Evolutionary conservation across 2,329 filamentous ascomycete genomes (phyloP).

Genomic region (Trichothecium sympodiale): DNA sequence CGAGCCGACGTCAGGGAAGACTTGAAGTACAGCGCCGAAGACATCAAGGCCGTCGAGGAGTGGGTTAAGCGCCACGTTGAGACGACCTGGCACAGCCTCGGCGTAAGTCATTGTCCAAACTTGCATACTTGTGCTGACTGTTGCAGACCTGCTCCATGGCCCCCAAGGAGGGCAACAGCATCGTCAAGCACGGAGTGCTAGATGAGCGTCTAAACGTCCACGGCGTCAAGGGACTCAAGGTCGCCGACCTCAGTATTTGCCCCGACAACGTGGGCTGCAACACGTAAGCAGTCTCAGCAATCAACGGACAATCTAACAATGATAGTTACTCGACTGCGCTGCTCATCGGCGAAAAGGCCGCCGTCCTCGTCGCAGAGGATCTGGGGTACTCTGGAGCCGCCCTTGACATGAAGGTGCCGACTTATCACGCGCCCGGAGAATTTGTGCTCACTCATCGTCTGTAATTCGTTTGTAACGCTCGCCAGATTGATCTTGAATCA

Average conservation of each 20-base stretch:
- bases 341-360: constrained; percentile 66
- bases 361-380: constrained; percentile 60
- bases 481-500: no score
- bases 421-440: constrained; percentile 47
- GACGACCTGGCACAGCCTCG: constrained; percentile 59
- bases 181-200: constrained; percentile 69
- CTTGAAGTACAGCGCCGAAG: constrained; percentile 52
- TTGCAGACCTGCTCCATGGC: constrained; percentile 61
- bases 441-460: constrained; percentile 26
- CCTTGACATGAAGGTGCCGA: constrained; percentile 66
- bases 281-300: constrained; percentile 33
- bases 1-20: constrained; percentile 47
- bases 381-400: constrained; percentile 62
- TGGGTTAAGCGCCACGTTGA: constrained; percentile 63
- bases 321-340: constrained; percentile 56
- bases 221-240: constrained; percentile 66
- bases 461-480: constrained; percentile 12
- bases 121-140: neutral
- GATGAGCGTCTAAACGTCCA: constrained; percentile 71
- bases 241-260: constrained; percentile 65
- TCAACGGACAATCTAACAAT: no score
- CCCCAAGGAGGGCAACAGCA: constrained; percentile 63
- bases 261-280: constrained; percentile 69
- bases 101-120: constrained; percentile 24
- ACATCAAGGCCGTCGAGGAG: constrained; percentile 58